These are phyloP conservation scores for Paramecium sexaurelia DNA, from an alignment of 73 alveolate species.

Conservation along the genomic window DNA sequence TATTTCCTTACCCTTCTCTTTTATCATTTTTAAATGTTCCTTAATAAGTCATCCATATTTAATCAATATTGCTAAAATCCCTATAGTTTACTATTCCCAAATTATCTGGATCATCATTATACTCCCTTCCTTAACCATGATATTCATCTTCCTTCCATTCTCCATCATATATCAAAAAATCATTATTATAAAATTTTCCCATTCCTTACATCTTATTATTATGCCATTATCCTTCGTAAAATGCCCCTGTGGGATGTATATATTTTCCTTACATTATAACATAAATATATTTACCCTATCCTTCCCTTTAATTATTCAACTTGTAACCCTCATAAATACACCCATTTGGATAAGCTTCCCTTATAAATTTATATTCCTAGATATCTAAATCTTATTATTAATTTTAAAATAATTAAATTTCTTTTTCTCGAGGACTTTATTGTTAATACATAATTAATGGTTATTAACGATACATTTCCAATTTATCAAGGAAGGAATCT, in stretches of 20 bases:
- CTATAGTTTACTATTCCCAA: background rate
- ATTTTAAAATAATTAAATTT: background rate
- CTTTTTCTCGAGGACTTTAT: background rate
- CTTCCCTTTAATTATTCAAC: background rate
- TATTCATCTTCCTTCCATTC: constrained; percentile 51
- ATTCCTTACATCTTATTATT: constrained; percentile 30
- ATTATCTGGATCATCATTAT: constrained; percentile 42
- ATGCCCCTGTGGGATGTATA: constrained; percentile 3
- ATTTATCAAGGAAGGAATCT: background rate
- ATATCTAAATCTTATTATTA: background rate
- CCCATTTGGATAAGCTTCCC: constrained; percentile 34
- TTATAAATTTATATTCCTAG: background rate
- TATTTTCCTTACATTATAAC: background rate
- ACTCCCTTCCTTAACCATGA: constrained; percentile 31
- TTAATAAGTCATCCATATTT: constrained; percentile 4
- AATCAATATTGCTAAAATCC: background rate
- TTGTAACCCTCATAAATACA: constrained; percentile 31
- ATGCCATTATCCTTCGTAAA: constrained; percentile 31
- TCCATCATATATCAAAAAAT: constrained; percentile 39
- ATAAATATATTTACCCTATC: background rate
- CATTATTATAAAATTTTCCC: constrained; percentile 1
- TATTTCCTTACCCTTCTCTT: background rate
- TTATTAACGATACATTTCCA: background rate
- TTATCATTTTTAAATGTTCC: background rate
- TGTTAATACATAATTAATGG: background rate